Conservation (phyloP, 805 yeast species). For the Yarrowia sp. region DNA sequence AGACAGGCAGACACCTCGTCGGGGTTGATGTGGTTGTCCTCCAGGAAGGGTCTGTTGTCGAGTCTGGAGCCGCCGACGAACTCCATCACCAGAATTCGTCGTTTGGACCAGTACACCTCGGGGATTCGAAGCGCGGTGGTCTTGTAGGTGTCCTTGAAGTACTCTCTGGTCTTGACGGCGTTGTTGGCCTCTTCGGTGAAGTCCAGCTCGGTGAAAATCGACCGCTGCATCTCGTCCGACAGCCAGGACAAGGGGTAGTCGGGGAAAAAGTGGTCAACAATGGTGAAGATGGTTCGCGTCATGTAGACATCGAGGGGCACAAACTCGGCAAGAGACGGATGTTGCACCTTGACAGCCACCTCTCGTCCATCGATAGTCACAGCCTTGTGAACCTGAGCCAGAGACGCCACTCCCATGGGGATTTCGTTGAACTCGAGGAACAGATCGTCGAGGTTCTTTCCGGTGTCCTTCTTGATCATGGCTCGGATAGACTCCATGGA, state of each 20-base stretch:
- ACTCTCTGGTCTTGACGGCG: slow-evolving; percentile 70
- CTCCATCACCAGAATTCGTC: slow-evolving; percentile 86
- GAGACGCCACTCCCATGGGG: slow-evolving; percentile 94
- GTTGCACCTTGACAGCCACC: slow-evolving; percentile 96
- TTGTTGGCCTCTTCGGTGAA: slow-evolving; percentile 86
- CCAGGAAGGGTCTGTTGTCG: slow-evolving; percentile 74
- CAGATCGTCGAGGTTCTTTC: slow-evolving; percentile 62
- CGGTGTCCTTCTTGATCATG: slow-evolving; percentile 75
- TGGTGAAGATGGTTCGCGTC: slow-evolving; percentile 74
- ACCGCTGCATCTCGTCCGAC: slow-evolving; percentile 87
- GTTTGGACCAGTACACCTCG: slow-evolving; percentile 65
- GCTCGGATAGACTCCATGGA: slow-evolving; percentile 69
- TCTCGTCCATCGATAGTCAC: slow-evolving; percentile 63
- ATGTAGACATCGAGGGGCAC: slow-evolving; percentile 88
- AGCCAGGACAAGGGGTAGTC: slow-evolving; percentile 94
- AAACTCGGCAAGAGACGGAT: slow-evolving; percentile 83
- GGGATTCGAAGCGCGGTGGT: slow-evolving; percentile 86
- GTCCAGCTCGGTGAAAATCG: slow-evolving; percentile 90
- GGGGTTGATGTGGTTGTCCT: slow-evolving; percentile 68
- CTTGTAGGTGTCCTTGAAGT: slow-evolving; percentile 63
- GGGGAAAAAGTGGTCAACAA: slow-evolving; percentile 83
- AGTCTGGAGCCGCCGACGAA: slow-evolving; percentile 80
- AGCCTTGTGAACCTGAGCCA: slow-evolving; percentile 95
- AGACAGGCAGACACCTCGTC: slow-evolving; percentile 83
- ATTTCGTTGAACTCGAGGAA: slow-evolving; percentile 69